A percentile compares a stretch with the other conserved stretches of the same genome.
Conservation (phyloP, 805 yeast species). For the Starmerella roubikii region DNA sequence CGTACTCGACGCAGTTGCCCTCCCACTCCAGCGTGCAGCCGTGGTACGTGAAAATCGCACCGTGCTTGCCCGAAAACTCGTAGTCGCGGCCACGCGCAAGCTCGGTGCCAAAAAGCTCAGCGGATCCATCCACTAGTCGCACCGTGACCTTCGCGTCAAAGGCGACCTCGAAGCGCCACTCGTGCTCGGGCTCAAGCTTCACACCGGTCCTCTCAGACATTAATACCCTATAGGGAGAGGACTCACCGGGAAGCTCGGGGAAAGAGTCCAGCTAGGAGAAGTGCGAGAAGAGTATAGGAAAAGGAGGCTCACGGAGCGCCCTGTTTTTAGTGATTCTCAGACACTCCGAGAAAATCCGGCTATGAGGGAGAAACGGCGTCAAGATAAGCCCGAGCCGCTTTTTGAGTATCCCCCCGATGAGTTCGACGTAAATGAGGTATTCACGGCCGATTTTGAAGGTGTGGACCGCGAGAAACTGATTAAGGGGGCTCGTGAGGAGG, state of each 20-base stretch:
- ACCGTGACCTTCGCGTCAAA: slow-evolving; percentile 38
- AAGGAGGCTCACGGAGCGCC: too few relatives aligned
- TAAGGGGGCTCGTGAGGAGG: too few relatives aligned
- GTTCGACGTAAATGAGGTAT: slow-evolving; percentile 7
- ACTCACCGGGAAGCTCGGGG: too few relatives aligned
- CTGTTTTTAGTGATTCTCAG: too few relatives aligned
- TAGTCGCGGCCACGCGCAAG: slow-evolving; percentile 58
- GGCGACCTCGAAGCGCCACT: slow-evolving; percentile 68
- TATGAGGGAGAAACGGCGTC: slow-evolving; percentile 20
- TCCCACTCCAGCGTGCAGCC: slow-evolving; percentile 50
- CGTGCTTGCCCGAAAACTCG: slow-evolving; percentile 39
- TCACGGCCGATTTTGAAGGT: slow-evolving; percentile 4
- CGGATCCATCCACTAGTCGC: slow-evolving; percentile 51
- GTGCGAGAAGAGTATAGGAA: too few relatives aligned
- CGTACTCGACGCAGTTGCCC: slow-evolving; percentile 36
- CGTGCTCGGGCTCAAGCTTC: slow-evolving; percentile 29
- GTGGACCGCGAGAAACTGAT: neutral
- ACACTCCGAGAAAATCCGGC: too few relatives aligned
- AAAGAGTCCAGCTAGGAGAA: too few relatives aligned
- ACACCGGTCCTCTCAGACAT: slow-evolving; percentile 1
- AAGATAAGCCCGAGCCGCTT: slow-evolving; percentile 15
- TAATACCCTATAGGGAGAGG: neutral
- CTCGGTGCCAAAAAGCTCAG: slow-evolving; percentile 89
- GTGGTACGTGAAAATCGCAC: slow-evolving; percentile 45
- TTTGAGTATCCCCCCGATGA: slow-evolving; percentile 19